A percentile compares a stretch with the other conserved stretches of the same genome.
These are phyloP conservation scores for Colletotrichum karsti DNA, from an alignment of 2,329 filamentous ascomycete genomes.

Conservation along the genomic window DNA sequence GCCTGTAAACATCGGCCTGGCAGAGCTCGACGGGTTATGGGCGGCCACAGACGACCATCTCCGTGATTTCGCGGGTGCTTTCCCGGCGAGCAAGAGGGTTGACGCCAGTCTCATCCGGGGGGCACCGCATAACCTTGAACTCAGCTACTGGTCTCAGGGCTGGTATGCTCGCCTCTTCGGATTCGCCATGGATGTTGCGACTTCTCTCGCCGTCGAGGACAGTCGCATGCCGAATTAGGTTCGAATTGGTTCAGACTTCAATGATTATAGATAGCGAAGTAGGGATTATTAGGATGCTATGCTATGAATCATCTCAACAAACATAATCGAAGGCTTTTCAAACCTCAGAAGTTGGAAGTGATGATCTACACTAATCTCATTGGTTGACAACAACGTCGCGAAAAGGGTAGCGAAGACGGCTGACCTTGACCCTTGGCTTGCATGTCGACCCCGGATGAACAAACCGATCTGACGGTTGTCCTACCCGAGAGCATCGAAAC, in stretches of 20 bases:
- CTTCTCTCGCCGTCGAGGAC: background rate
- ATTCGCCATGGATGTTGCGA: constrained; percentile 29
- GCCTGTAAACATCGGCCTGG: constrained; percentile 32
- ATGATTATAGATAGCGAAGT: no score
- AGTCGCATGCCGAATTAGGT: no score
- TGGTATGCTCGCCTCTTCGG: constrained; percentile 34
- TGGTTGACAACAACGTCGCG: no score
- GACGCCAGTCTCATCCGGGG: constrained; percentile 24
- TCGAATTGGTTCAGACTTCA: no score
- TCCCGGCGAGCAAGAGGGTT: constrained; percentile 29
- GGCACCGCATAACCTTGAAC: constrained; percentile 31
- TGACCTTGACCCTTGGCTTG: background rate
- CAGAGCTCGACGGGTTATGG: constrained; percentile 31
- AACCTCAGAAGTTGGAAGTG: no score
- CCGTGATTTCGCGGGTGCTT: constrained; percentile 24
- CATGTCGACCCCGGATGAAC: background rate
- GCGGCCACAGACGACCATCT: constrained; percentile 25
- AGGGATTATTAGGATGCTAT: no score
- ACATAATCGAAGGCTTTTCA: no score
- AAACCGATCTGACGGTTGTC: background rate
- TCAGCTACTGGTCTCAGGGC: constrained; percentile 30
- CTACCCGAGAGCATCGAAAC: background rate
- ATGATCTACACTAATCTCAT: no score
- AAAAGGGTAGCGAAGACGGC: no score
- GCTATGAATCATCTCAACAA: no score